Base-by-base conservation (phyloP, 2,329 filamentous ascomycete species). In the Hymenoscyphus infarciens region DNA sequence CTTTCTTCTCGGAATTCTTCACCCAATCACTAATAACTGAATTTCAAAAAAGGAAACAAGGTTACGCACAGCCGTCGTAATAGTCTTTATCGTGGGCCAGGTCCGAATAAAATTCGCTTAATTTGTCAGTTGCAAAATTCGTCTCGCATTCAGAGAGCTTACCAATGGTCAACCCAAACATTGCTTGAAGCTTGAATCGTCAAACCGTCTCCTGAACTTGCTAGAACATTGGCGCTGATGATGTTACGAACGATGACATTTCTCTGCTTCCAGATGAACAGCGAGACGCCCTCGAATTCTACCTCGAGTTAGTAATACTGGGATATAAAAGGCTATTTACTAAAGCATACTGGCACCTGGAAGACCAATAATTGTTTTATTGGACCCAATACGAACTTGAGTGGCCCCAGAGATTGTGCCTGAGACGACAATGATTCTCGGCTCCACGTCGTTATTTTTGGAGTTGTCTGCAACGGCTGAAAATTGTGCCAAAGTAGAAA, bases 211-310 rank as follows among this genome's bases (percentile, higher is more conserved):
- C 81, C 81, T 52, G 69, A 67, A 35, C 77, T 74, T 8, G 75
- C 73, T 6, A 77, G 75, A 1, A 83, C 79, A 62, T 82, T 80
- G 64, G 76, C 71, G 64, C 83, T 79, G 66, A 80, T 81, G 42
- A 86, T 71, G 74, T 86, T 86, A 56, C 80, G 81, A 57, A 86
- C 71, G 61, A 86, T 84, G 57, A 86, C 82, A 66, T 86, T 86
- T 62, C 70, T 77, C 19, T 73, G 75, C 42, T 75, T 71, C 71
- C 80, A 80, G 67, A 84, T 74, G 61, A 77, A 78, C 56, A 85
- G 73, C 7, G 79, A 79, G 60, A 80, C 73, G 58, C 78, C 76
- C n/a, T 76, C 74, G 25, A 84, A 74, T 57, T 75, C 75, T 68
- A 33, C 3, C 11, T n/a, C 13, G 7, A 22, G 29, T 56, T 16